These are phyloP conservation scores for Didymella arachidicola DNA, from an alignment of 2,329 filamentous ascomycete species.

Conservation along the genomic window DNA sequence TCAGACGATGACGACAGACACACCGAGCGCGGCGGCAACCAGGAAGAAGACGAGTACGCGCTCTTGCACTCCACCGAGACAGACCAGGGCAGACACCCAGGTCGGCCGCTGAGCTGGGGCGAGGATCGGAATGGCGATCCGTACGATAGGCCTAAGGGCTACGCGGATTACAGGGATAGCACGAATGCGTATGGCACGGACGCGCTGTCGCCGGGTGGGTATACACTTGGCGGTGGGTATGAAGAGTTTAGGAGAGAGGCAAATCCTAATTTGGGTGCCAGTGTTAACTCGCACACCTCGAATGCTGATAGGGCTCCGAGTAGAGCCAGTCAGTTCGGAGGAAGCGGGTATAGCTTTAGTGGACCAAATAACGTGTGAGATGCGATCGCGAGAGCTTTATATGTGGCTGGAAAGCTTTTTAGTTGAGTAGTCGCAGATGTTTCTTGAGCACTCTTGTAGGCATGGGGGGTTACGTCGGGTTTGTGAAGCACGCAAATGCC, in stretches of 20 bases:
- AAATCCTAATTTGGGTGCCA: conserved; percentile 19
- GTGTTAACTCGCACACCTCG: conserved; percentile 1
- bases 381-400: neutral
- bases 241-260: conserved; percentile 45
- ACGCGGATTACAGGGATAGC: conserved; percentile 52
- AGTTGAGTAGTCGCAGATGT: neutral
- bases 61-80: conserved; percentile 56
- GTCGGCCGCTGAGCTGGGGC: conserved; percentile 51
- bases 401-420: neutral
- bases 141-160: conserved; percentile 29
- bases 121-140: conserved; percentile 38
- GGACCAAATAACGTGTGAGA: conserved; percentile 15
- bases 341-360: conserved; percentile 34
- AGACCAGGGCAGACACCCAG: conserved; percentile 51
- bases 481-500: neutral
- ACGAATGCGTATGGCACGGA: conserved; percentile 37
- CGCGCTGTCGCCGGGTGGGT: conserved; percentile 41
- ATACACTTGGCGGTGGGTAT: conserved; percentile 38
- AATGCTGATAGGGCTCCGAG: conserved; percentile 16
- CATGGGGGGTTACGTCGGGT: neutral
- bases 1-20: conserved; percentile 51
- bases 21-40: conserved; percentile 51
- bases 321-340: conserved; percentile 25
- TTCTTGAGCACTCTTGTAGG: conserved; percentile 8
- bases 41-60: conserved; percentile 61